Evolutionary conservation across 2,329 filamentous ascomycete genomes (phyloP).

Genomic region (Tolypocladium paradoxum): DNA sequence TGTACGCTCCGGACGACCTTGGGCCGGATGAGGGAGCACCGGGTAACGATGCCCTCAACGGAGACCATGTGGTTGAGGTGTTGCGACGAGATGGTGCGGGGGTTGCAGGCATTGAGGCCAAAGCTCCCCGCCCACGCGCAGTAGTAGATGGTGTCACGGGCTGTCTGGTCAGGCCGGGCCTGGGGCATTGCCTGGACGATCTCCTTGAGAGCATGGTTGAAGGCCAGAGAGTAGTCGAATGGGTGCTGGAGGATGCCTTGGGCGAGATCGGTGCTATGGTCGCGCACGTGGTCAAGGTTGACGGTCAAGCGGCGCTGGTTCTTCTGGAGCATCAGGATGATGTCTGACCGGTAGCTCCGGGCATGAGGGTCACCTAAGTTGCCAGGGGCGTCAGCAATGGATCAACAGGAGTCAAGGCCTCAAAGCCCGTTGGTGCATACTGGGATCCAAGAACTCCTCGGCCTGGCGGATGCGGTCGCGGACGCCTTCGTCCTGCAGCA

Average conservation of each 20-base stretch:
- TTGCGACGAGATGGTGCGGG: conserved; percentile 76
- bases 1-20: conserved; percentile 99
- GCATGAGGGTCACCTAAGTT: conserved; percentile 38
- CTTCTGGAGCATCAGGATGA: conserved; percentile 65
- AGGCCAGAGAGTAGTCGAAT: conserved; percentile 80
- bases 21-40: conserved; percentile 87
- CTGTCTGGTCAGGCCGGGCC: conserved; percentile 63
- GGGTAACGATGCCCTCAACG: conserved; percentile 92
- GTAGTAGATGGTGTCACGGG: conserved; percentile 79
- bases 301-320: conserved; percentile 55
- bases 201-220: conserved; percentile 82
- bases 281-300: conserved; percentile 81
- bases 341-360: conserved; percentile 78
- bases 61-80: conserved; percentile 96
- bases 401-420: neutral
- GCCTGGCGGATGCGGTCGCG: conserved; percentile 76
- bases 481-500: conserved; percentile 75
- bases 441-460: conserved; percentile 88
- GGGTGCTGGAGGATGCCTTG: conserved; percentile 68
- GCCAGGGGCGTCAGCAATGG: neutral
- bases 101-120: conserved; percentile 89
- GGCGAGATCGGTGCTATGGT: conserved; percentile 76
- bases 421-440: conserved; percentile 37
- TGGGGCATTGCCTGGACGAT: conserved; percentile 72
- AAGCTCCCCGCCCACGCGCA: conserved; percentile 97